Conservation (phyloP, 1,284 basidiomycete genomes). For the Pyrrhoderma lamaoense region DNA sequence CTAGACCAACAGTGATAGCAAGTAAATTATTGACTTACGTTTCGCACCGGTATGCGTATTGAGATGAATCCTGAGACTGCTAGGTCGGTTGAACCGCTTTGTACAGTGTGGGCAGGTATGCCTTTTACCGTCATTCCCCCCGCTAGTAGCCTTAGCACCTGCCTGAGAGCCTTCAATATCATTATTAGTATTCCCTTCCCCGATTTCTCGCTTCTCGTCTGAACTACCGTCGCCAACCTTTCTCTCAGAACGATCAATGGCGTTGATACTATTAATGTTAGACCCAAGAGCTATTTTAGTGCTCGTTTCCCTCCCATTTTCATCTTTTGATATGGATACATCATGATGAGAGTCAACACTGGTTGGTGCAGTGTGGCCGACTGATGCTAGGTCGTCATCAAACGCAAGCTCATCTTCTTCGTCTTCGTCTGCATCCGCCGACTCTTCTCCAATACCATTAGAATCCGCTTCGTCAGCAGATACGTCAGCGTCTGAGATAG, state of each 20-base stretch:
- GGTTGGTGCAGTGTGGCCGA: conserved; percentile 4
- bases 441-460: background rate
- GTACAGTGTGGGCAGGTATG: conserved; percentile 59
- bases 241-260: too few species aligned
- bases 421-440: background rate
- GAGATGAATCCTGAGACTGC: conserved; percentile 66
- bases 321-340: background rate
- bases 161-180: background rate
- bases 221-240: background rate
- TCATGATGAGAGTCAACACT: conserved; percentile 2
- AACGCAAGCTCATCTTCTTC: conserved; percentile 1
- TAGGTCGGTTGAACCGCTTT: conserved; percentile 71
- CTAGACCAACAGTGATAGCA: background rate
- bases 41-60: conserved; percentile 74
- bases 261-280: too few species aligned
- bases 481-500: background rate
- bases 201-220: background rate
- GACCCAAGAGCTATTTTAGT: too few species aligned
- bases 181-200: background rate
- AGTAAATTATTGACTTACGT: conserved; percentile 40
- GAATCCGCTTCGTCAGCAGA: background rate
- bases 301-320: background rate
- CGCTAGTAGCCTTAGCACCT: conserved; percentile 2
- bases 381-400: background rate
- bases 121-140: conserved; percentile 33